phyloP scores from a whole-genome alignment of 1,139 yeast genomes.

The Suhomyces coccinellae region DNA sequence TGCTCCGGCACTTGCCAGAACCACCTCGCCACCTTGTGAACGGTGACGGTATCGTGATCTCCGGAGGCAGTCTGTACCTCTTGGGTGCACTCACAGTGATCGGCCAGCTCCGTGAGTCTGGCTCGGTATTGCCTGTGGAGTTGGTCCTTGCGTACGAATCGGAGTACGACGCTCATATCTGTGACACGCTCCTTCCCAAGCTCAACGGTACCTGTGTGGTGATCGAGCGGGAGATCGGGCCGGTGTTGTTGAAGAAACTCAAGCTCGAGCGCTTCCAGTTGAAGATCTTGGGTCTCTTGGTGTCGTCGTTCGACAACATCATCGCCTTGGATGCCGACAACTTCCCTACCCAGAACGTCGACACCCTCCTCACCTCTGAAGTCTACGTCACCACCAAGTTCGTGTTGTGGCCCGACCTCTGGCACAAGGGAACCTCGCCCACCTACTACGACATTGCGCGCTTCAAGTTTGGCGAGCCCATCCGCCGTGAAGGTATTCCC shows the following conservation, averaged over 20 bases:
- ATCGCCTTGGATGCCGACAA: constrained; percentile 27
- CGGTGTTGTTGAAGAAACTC: constrained; percentile 15
- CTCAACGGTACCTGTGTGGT: constrained; percentile 27
- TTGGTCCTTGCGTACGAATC: constrained; percentile 17
- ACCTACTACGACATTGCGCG: constrained; percentile 21
- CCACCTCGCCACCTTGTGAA: constrained; percentile 15
- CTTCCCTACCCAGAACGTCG: constrained; percentile 24
- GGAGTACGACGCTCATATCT: constrained; percentile 23
- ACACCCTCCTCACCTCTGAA: constrained; percentile 16
- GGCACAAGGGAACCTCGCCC: constrained; percentile 24
- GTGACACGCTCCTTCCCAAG: constrained; percentile 19
- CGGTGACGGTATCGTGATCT: constrained; percentile 20
- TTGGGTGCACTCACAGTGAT: constrained; percentile 23
- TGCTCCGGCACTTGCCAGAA: constrained; percentile 16
- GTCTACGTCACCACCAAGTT: constrained; percentile 18
- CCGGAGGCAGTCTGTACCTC: constrained; percentile 21
- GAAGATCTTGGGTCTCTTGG: constrained; percentile 22
- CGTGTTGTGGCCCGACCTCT: constrained; percentile 27
- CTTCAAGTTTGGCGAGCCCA: constrained; percentile 20
- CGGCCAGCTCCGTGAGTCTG: constrained; percentile 21
- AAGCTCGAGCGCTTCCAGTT: constrained; percentile 21
- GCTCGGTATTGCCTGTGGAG: constrained; percentile 21
- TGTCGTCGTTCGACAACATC: constrained; percentile 24
- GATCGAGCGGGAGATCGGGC: constrained; percentile 41
- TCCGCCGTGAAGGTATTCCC: constrained; percentile 18